Percentiles rank a stretch among this genome's conserved stretches.
Evolutionary conservation across 805 yeast genomes (phyloP).

Genomic region (Yueomyces sinensis): DNA sequence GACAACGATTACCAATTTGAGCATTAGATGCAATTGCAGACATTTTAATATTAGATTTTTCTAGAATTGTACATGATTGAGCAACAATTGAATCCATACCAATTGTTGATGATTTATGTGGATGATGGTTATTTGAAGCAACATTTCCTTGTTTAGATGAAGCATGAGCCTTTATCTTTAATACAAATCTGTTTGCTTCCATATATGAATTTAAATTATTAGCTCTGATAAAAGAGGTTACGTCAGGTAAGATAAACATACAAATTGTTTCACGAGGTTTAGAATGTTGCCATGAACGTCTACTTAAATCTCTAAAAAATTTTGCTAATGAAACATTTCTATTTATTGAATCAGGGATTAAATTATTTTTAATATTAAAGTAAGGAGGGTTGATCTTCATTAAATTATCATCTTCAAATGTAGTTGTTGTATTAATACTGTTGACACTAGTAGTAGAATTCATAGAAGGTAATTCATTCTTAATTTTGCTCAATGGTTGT

Average conservation of each 20-base stretch:
- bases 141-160: slow-evolving; percentile 16
- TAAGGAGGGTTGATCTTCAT: slow-evolving; percentile 15
- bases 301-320: slow-evolving; percentile 72
- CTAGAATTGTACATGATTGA: slow-evolving; percentile 52
- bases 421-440: no score
- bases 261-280: slow-evolving; percentile 46
- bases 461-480: slow-evolving; percentile 2
- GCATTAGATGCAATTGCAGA: slow-evolving; percentile 69
- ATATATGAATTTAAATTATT: slow-evolving; percentile 70
- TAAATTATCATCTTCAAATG: slow-evolving; percentile 6
- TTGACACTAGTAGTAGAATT: background rate
- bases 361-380: slow-evolving; percentile 18
- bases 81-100: slow-evolving; percentile 85
- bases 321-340: slow-evolving; percentile 42
- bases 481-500: background rate
- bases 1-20: slow-evolving; percentile 71
- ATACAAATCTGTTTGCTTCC: slow-evolving; percentile 76
- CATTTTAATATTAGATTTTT: slow-evolving; percentile 74
- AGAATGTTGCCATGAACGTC: slow-evolving; percentile 85
- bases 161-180: slow-evolving; percentile 48
- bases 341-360: slow-evolving; percentile 17
- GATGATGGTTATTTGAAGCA: slow-evolving; percentile 16
- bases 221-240: slow-evolving; percentile 52
- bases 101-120: slow-evolving; percentile 54
- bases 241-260: slow-evolving; percentile 55